A percentile compares a stretch with the other conserved stretches of the same genome.
phyloP scores from a whole-genome alignment of 495 filamentous ascomycete species.

The Penicillium chermesinum region DNA sequence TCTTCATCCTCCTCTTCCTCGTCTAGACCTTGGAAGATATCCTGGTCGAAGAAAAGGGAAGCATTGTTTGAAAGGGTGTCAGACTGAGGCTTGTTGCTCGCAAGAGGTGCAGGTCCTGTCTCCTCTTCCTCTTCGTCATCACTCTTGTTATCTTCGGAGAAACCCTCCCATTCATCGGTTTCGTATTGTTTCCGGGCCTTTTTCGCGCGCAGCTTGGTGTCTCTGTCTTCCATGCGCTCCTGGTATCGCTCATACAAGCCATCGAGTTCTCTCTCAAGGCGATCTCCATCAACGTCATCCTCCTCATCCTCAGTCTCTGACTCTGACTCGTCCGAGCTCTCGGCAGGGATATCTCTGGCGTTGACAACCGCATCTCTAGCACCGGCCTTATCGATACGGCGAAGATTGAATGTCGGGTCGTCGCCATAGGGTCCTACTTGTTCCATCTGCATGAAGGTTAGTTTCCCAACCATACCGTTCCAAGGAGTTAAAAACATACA shows the following conservation, averaged over 20 bases:
- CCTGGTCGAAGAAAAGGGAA: slow-evolving; percentile 86
- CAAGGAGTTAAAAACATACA: too few species aligned
- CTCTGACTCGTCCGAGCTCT: slow-evolving; percentile 52
- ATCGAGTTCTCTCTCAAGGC: slow-evolving; percentile 79
- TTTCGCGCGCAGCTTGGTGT: slow-evolving; percentile 85
- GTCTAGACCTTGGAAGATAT: slow-evolving; percentile 81
- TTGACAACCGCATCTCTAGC: slow-evolving; percentile 65
- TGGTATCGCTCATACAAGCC: slow-evolving; percentile 79
- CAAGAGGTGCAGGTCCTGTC: slow-evolving; percentile 45
- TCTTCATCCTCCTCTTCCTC: slow-evolving; percentile 41
- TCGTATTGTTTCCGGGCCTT: slow-evolving; percentile 76
- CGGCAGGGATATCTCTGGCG: slow-evolving; percentile 65
- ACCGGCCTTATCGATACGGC: slow-evolving; percentile 67
- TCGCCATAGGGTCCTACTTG: slow-evolving; percentile 72
- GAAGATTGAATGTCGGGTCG: slow-evolving; percentile 78
- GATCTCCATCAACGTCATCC: slow-evolving; percentile 74
- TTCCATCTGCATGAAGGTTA: slow-evolving; percentile 68
- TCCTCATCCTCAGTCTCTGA: slow-evolving; percentile 56
- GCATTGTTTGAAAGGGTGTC: slow-evolving; percentile 74
- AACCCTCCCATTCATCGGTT: slow-evolving; percentile 87
- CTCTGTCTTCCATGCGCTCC: slow-evolving; percentile 67
- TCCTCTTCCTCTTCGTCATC: slow-evolving; percentile 50
- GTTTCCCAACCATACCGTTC: too few species aligned
- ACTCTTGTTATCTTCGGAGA: slow-evolving; percentile 64
- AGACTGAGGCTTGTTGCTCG: slow-evolving; percentile 38